Evolutionary conservation across 257 asterid species (phyloP), one percentile per base, ranked within the genome.

Genomic region (Lycium ferocissimum): DNA sequence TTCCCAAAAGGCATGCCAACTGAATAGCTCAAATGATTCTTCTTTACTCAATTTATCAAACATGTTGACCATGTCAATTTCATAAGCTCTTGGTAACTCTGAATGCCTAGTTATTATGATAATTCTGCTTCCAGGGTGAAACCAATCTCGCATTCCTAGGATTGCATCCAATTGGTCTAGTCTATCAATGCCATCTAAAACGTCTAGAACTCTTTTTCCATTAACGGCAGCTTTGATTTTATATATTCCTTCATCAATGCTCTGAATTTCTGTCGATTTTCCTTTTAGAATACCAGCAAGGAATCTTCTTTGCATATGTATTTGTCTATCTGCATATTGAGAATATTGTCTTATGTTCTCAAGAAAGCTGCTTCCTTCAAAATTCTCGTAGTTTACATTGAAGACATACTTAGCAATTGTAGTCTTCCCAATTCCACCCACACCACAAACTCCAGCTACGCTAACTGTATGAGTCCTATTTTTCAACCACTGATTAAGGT

Each of bases 1-100:
- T 84, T 45, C 20, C 83, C 83, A 76, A 84, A 84, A 84, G 78
- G 86, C 83, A 45, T 84, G 86, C 78, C 86, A 84, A 73, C 86
- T 83, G 26, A 83, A 83, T 45, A 83, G 69, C 37, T 69, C 66
- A 17, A 38, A 69, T 56, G 80, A 67, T 58, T 83, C 85, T 14
- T 66, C 80, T 11, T 83, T 14, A 10, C 56, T 67, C 80, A 40
- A 40, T 5, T 5, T 40, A 3, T 40, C 45, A 1, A 40, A 2
- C 3, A 40, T 2, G 45, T 40, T 26, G 33, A 26, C 33, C 33
- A 26, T 26, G 1, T 26, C 43, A 38, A 84, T 49, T 56, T 56
- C 61, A 56, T 14, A 14, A 14, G 61, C 61, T 15, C 61, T 14
- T 56, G 14, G 7, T 14, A 13, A 56, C n/a, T 56, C 61, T 14